Evolutionary conservation across 331 rosid species (phyloP).

Genomic region (Malus hybrid): DNA sequence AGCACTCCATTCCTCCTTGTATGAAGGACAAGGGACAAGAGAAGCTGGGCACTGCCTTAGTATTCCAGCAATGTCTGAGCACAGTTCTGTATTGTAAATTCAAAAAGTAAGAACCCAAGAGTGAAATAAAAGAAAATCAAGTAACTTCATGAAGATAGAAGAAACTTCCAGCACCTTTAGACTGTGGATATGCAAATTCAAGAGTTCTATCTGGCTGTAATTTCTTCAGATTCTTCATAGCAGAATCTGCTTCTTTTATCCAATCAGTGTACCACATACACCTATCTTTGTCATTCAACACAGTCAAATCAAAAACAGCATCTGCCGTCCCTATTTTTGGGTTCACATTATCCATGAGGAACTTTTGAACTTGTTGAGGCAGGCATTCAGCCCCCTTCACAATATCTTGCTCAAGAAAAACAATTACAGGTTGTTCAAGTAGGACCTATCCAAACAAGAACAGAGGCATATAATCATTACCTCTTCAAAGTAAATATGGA

Average conservation of each 20-base stretch:
- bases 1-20: slow-evolving; percentile 53
- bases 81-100: background rate
- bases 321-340: slow-evolving; percentile 16
- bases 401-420: slow-evolving; percentile 47
- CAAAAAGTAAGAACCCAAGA: background rate
- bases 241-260: slow-evolving; percentile 27
- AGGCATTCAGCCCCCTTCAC: slow-evolving; percentile 26
- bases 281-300: slow-evolving; percentile 52
- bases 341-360: slow-evolving; percentile 17
- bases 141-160: background rate
- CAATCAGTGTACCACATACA: slow-evolving; percentile 57
- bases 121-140: background rate
- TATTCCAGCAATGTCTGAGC: slow-evolving; percentile 33
- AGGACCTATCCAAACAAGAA: slow-evolving; percentile 47
- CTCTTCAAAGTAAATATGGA: background rate
- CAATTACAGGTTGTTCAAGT: slow-evolving; percentile 63
- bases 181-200: slow-evolving; percentile 11
- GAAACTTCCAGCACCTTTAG: slow-evolving; percentile 30
- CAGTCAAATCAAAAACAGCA: slow-evolving; percentile 30
- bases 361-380: slow-evolving; percentile 36
- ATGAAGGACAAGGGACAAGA: slow-evolving; percentile 11
- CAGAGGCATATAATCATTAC: slow-evolving; percentile 1
- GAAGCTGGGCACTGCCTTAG: slow-evolving; percentile 26
- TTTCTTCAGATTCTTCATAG: slow-evolving; percentile 33
- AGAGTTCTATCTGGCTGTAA: slow-evolving; percentile 26